Evolutionary conservation across 192 early-diverging fungal species (phyloP).

Genomic region (Entophlyctis luteolus): DNA sequence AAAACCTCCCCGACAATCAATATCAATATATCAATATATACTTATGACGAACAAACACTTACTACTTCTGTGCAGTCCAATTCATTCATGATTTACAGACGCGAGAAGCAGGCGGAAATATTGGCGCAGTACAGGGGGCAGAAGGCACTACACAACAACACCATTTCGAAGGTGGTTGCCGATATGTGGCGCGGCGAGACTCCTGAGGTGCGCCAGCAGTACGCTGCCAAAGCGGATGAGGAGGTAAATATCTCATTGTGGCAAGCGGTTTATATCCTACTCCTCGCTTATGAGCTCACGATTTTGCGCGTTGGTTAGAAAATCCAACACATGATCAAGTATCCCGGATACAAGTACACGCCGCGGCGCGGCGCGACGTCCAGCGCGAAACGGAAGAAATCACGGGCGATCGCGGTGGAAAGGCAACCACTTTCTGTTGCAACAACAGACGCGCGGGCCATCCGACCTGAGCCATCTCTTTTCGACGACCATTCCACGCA

Average conservation of each 20-base stretch:
- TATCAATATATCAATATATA: too few species aligned
- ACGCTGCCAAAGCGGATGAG: constrained; percentile 44
- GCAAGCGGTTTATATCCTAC: not conserved
- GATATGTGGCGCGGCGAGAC: not conserved
- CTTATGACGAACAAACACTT: too few species aligned
- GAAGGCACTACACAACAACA: constrained; percentile 46
- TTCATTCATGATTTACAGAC: constrained; percentile 54
- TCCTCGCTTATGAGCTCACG: too few species aligned
- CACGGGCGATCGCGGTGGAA: too few species aligned
- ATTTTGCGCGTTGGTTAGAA: too few species aligned
- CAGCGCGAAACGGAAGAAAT: not conserved
- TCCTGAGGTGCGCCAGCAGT: constrained; percentile 36
- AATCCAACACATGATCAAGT: constrained; percentile 44
- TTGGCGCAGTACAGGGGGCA: constrained; percentile 37
- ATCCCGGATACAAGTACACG: constrained; percentile 60
- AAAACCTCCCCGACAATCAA: too few species aligned
- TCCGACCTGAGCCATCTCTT: too few species aligned
- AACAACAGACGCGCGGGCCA: too few species aligned
- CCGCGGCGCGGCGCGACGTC: constrained; percentile 27
- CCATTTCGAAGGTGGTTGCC: not conserved
- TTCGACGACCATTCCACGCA: too few species aligned
- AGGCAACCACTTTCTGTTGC: too few species aligned
- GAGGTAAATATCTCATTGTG: constrained; percentile 29
- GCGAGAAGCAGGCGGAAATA: constrained; percentile 53
- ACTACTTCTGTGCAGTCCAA: constrained; percentile 28